Base-by-base conservation (phyloP, 108 stramenopile genomes). In the Skeletonema tropicum region DNA sequence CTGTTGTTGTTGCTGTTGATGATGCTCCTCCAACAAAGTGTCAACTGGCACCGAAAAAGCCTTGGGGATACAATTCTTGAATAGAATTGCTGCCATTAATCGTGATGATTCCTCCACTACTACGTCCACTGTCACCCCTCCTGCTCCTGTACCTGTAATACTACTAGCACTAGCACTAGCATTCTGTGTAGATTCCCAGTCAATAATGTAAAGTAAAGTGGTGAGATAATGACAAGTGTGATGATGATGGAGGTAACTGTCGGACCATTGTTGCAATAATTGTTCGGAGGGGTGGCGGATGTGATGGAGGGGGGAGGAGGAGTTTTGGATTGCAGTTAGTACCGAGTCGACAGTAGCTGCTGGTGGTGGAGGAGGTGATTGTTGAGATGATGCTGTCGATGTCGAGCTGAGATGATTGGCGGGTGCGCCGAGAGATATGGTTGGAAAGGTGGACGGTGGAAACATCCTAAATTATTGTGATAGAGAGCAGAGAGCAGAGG, bases 41-140 rank as follows among this genome's bases (percentile, higher is more conserved):
- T 55, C 52, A 26, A 68, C 3, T 31, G 48, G 55, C 0, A 64
- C 8, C 60, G 29, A 8, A 38, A 71, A 77, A 2, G 35, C 39
- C n/a, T 65, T 65, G 15, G 76, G 62, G 1, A 77, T 64, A 25
- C 49, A 31, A 64, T 77, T 77, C 39, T 77, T 77, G 33, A 77
- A 41, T 49, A 77, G 38, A 31, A 77, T 77, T 14, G 76, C 76
- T 3, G 57, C 71, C 76, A 77, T 29, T 14, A 77, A 65, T 25
- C 70, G 15, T 55, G 70, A 33, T 0, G 36, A 46, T 73, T 55
- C 52, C 2, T 55, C 52, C 10, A 23, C 49, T 52, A 23, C 49
- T 19, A 6, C 49, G n/a, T n/a, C n/a, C n/a, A 29, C 26, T 29
- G 26, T 29, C 26, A 29, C 26, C 2, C 1, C 26, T 29, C 26